These are phyloP conservation scores for Kurtzmaniella quercitrusa DNA, from an alignment of 1,139 yeast species.

Conservation along the genomic window DNA sequence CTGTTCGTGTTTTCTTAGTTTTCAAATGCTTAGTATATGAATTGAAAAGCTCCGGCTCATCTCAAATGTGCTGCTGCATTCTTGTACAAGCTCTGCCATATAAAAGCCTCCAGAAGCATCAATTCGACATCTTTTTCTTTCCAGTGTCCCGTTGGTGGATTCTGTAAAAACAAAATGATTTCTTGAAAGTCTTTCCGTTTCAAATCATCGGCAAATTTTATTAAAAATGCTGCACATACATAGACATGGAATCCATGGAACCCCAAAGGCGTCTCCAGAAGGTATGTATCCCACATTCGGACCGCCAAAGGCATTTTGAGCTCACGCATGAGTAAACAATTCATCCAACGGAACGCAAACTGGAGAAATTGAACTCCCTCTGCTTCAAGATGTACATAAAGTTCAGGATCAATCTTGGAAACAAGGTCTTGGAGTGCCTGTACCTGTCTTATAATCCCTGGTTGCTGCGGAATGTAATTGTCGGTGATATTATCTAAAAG, in stretches of 20 bases:
- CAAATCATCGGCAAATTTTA: constrained; percentile 76
- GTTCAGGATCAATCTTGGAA: constrained; percentile 69
- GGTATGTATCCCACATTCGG: constrained; percentile 97
- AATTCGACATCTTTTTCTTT: constrained; percentile 85
- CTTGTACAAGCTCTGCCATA: constrained; percentile 91
- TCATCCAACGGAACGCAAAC: constrained; percentile 98
- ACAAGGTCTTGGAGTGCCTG: constrained; percentile 74
- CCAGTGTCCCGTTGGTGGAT: constrained; percentile 85
- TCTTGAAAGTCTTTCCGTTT: constrained; percentile 93
- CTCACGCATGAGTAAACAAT: constrained; percentile 93
- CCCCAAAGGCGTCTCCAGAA: constrained; percentile 85
- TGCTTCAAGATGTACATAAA: constrained; percentile 67
- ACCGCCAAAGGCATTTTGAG: constrained; percentile 71
- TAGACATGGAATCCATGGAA: constrained; percentile 92
- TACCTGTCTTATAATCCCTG: constrained; percentile 92
- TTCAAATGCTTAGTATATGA: too few species aligned
- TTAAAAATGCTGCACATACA: constrained; percentile 96
- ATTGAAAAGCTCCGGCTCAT: too few species aligned
- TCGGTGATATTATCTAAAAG: constrained; percentile 92
- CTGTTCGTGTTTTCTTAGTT: too few species aligned
- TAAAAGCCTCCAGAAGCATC: constrained; percentile 89
- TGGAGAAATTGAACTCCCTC: constrained; percentile 92
- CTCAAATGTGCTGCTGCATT: constrained; percentile 82
- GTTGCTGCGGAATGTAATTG: constrained; percentile 95
- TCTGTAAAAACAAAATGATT: constrained; percentile 82